Conservation (phyloP, 345 rosid genomes). For the Turnera subulata region DNA sequence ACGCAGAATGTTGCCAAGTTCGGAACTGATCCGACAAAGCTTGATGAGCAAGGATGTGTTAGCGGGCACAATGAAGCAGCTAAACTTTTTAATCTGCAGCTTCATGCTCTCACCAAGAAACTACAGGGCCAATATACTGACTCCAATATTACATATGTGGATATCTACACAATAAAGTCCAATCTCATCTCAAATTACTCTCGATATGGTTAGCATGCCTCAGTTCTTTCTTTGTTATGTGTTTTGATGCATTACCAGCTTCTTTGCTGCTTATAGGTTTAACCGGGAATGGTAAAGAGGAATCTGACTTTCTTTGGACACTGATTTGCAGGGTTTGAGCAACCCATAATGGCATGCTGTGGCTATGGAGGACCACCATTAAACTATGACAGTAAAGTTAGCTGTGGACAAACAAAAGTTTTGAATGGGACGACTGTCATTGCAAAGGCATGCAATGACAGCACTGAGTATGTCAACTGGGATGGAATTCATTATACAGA, state of each 20-base stretch:
- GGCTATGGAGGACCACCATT: slow-evolving; percentile 82
- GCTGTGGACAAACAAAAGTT: slow-evolving; percentile 83
- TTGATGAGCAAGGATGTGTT: slow-evolving; percentile 81
- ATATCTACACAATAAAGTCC: slow-evolving; percentile 72
- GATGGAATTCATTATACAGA: slow-evolving; percentile 95
- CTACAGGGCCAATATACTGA: slow-evolving; percentile 59
- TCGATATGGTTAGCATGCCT: slow-evolving; percentile 50
- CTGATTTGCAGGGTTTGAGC: slow-evolving; percentile 72
- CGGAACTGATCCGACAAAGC: slow-evolving; percentile 74
- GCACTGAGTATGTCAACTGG: slow-evolving; percentile 85
- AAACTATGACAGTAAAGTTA: slow-evolving; percentile 63
- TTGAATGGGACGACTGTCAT: slow-evolving; percentile 58
- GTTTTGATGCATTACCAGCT: too few species aligned
- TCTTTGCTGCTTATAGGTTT: not conserved
- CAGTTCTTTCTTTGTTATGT: not conserved
- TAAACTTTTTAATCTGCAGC: slow-evolving; percentile 79
- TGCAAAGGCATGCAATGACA: slow-evolving; percentile 67
- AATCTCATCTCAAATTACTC: slow-evolving; percentile 69
- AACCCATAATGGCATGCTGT: slow-evolving; percentile 91
- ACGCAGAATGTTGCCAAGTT: slow-evolving; percentile 83
- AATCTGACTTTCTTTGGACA: not conserved
- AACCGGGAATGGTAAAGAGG: not conserved
- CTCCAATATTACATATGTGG: slow-evolving; percentile 67
- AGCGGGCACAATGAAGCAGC: slow-evolving; percentile 82
- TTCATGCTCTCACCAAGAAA: slow-evolving; percentile 65